phyloP scores from a whole-genome alignment of 352 stramenopile species.

The Pythium folliculosum region DNA sequence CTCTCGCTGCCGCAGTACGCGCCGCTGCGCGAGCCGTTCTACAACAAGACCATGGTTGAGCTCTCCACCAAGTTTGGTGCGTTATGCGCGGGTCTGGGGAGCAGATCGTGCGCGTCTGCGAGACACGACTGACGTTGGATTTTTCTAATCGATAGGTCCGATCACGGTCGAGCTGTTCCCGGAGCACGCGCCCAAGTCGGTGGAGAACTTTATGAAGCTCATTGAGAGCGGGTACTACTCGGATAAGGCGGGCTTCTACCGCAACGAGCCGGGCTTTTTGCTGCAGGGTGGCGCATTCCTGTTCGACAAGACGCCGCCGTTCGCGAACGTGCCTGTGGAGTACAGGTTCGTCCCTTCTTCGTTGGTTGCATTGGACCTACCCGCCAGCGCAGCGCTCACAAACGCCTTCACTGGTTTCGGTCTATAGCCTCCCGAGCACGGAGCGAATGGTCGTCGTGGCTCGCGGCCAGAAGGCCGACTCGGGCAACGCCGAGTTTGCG shows the following conservation, averaged over 20 bases:
- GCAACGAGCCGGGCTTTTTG: constrained; percentile 81
- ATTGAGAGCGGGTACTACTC: constrained; percentile 66
- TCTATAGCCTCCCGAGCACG: constrained; percentile 58
- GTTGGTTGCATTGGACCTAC: not conserved
- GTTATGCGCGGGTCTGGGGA: constrained; percentile 1
- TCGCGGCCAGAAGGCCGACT: constrained; percentile 63
- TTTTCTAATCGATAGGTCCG: constrained; percentile 30
- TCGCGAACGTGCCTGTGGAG: constrained; percentile 72
- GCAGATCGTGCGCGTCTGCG: too few relatives aligned
- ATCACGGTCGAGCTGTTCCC: constrained; percentile 84
- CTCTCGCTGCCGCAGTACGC: constrained; percentile 37
- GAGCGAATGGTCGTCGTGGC: constrained; percentile 85
- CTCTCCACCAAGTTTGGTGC: constrained; percentile 77
- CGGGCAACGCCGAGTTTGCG: constrained; percentile 80
- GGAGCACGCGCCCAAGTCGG: constrained; percentile 73
- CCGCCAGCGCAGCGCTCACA: not conserved
- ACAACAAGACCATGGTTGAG: constrained; percentile 83
- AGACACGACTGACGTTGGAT: not conserved
- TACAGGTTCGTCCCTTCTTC: constrained; percentile 44
- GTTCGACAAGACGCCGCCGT: constrained; percentile 64
- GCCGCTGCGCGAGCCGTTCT: constrained; percentile 60
- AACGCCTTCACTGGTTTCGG: not conserved
- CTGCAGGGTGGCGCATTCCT: constrained; percentile 80
- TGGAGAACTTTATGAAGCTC: constrained; percentile 71
- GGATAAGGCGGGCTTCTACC: constrained; percentile 82